phyloP scores from a whole-genome alignment of 2,329 filamentous ascomycete species.

The Microascus cirrosus region DNA sequence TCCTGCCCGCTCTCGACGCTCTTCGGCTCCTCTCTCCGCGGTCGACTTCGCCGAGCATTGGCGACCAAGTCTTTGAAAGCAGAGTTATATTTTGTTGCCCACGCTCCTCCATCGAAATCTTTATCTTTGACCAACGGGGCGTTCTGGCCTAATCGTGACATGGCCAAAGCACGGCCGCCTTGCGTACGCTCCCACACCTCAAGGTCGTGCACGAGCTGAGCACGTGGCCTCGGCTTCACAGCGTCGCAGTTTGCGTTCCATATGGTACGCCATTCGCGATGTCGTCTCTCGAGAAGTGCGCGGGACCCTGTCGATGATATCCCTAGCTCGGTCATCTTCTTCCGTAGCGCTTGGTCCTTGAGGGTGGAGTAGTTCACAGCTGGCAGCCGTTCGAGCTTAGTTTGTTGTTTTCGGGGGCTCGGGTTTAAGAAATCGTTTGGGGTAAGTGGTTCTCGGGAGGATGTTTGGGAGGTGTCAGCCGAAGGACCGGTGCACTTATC shows the following conservation, averaged over 20 bases:
- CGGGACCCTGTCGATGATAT: slow-evolving; percentile 61
- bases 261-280: slow-evolving; percentile 87
- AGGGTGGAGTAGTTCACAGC: slow-evolving; percentile 77
- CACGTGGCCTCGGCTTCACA: slow-evolving; percentile 55
- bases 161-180: slow-evolving; percentile 44
- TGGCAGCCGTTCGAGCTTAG: slow-evolving; percentile 53
- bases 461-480: slow-evolving; percentile 4
- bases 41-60: slow-evolving; percentile 42
- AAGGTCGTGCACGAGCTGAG: slow-evolving; percentile 66
- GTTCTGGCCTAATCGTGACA: slow-evolving; percentile 12
- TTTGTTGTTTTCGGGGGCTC: slow-evolving; percentile 18
- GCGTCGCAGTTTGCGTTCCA: slow-evolving; percentile 98
- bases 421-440: slow-evolving; percentile 10
- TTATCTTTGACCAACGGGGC: slow-evolving; percentile 59
- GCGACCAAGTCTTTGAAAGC: slow-evolving; percentile 76
- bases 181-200: slow-evolving; percentile 81
- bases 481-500: slow-evolving; percentile 46
- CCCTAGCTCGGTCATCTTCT: slow-evolving; percentile 72
- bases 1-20: slow-evolving; percentile 10
- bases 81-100: slow-evolving; percentile 59
- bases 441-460: background rate
- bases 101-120: slow-evolving; percentile 72
- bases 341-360: slow-evolving; percentile 67
- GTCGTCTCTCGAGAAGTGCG: slow-evolving; percentile 62
- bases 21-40: slow-evolving; percentile 32